Conservation (phyloP, 192 early-diverging fungal genomes). For the Backusella macrospora region DNA sequence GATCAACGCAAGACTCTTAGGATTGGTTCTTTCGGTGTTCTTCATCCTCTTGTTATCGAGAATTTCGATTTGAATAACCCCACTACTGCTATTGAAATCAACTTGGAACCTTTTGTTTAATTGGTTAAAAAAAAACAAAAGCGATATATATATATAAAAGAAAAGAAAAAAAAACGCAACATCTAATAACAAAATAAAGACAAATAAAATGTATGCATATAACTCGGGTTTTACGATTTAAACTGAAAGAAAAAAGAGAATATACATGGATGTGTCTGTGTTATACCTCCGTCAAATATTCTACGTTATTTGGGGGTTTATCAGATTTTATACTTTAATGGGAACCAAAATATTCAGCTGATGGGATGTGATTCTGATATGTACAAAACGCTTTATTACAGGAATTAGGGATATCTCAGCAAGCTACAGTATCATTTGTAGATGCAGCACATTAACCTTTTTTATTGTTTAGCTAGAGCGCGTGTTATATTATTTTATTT, state of each 20-base stretch:
- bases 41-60: constrained; percentile 88
- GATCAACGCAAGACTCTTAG: constrained; percentile 40
- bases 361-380: no score
- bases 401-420: no score
- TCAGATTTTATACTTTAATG: no score
- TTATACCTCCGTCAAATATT: no score
- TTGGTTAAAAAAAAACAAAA: background rate
- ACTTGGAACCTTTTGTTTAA: constrained; percentile 94
- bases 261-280: no score
- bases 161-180: background rate
- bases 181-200: constrained; percentile 1
- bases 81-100: constrained; percentile 89
- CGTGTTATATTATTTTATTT: no score
- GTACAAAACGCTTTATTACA: no score
- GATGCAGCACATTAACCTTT: no score
- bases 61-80: constrained; percentile 88
- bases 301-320: no score
- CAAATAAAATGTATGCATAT: constrained; percentile 2
- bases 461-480: no score
- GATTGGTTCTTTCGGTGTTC: constrained; percentile 88
- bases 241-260: background rate
- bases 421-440: no score
- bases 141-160: background rate
- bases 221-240: background rate
- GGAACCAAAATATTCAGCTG: no score